Base-by-base conservation (phyloP, 1,284 basidiomycete genomes). In the Ceratobasidium sp. region DNA sequence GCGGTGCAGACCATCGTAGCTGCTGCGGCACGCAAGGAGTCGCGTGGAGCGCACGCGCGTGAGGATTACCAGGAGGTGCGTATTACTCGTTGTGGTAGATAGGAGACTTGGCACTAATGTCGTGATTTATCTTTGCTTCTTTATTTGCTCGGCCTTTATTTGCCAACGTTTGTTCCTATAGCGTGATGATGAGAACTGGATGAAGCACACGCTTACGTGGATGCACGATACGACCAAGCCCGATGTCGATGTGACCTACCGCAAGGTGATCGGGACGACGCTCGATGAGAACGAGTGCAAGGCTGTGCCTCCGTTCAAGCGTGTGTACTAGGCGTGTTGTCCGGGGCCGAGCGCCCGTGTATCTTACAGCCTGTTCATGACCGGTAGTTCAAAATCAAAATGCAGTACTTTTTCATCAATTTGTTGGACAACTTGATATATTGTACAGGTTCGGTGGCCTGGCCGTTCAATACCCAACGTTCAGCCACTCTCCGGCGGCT, bases 271-370 rank as follows among this genome's bases (percentile, higher is more conserved):
- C 79, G 85, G 81, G 78, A 88, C 82, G 61, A 99, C 98, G 38
- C 88, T 99, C 43, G 96, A 99, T 80, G 94, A 97, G 85, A 91
- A 88, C 79, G 97, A 99, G 86, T 98, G 96, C 90, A 97, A 93
- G 84, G 79, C 89, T 57, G 91, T 94, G 32, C 92, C 93, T 77
- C 92, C 93, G 21, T 94, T 94, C 87, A 93, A 94, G 85, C 92
- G 92, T 82, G 91, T 92, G 59, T 94, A 94, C 82, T 94, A 76
- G 49, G 38, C 52, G 43, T 38, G n/a, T n/a, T n/a, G n/a, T n/a
- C n/a, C n/a, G n/a, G n/a, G n/a, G n/a, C n/a, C n/a, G n/a, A n/a
- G n/a, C n/a, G n/a, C n/a, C n/a, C n/a, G n/a, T n/a, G n/a, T n/a
- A n/a, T n/a, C n/a, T n/a, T 30, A 18, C 14, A 11, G 32, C 28